Conservation (phyloP, 1,284 basidiomycete species). For the Pyrrhoderma noxium region DNA sequence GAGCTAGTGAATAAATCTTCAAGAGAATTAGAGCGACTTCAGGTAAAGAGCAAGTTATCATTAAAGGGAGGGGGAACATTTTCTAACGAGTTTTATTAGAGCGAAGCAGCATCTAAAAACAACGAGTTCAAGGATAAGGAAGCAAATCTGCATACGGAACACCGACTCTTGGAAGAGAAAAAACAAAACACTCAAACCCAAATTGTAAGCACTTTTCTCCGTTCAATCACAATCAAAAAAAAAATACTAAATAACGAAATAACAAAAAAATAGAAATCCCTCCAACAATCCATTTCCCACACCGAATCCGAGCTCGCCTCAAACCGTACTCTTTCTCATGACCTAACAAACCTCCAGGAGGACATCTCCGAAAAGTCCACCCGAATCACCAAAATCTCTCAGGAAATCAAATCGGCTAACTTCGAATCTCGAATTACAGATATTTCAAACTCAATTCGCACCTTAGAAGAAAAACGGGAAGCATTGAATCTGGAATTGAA, state of each 20-base stretch:
- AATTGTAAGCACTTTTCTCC: constrained; percentile 41
- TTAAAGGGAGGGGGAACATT: too few relatives aligned
- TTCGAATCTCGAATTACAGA: constrained; percentile 68
- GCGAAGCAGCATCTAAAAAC: constrained; percentile 42
- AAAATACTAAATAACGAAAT: not conserved
- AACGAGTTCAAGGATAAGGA: constrained; percentile 55
- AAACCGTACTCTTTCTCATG: constrained; percentile 47
- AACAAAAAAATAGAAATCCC: not conserved
- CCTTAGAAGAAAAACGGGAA: constrained; percentile 69
- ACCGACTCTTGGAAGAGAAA: constrained; percentile 46
- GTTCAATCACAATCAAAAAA: not conserved
- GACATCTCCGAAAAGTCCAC: constrained; percentile 66
- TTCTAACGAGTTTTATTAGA: constrained; percentile 26
- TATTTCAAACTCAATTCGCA: constrained; percentile 45
- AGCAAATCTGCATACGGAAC: constrained; percentile 44
- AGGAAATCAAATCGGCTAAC: constrained; percentile 51
- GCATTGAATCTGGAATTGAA: constrained; percentile 67
- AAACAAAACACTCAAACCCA: constrained; percentile 49
- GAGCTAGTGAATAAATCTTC: constrained; percentile 53
- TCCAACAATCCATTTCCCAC: constrained; percentile 41
- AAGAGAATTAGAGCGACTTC: constrained; percentile 49
- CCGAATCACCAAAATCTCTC: constrained; percentile 49
- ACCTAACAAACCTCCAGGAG: constrained; percentile 48
- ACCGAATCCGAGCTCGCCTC: constrained; percentile 52
- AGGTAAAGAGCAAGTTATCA: too few relatives aligned